Percentiles rank a stretch among this genome's conserved stretches.
Conservation (phyloP, 1,139 yeast species). For the Candida frijolesensis region DNA sequence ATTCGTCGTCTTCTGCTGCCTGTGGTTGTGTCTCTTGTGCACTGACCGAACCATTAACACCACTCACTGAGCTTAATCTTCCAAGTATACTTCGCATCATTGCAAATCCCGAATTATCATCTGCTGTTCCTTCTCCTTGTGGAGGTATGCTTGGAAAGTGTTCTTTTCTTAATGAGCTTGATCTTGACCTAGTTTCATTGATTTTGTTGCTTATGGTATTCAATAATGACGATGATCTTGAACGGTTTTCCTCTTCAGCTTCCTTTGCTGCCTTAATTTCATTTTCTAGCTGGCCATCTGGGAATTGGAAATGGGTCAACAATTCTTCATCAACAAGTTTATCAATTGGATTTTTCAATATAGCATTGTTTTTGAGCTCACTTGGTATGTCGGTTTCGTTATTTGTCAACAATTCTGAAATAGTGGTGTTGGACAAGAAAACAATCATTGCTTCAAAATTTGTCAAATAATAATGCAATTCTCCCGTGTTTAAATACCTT, state of each 20-base stretch:
- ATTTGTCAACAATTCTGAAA: slow-evolving; percentile 29
- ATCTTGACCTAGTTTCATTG: slow-evolving; percentile 37
- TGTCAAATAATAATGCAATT: slow-evolving; percentile 41
- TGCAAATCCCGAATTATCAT: slow-evolving; percentile 24
- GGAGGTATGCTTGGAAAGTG: slow-evolving; percentile 28
- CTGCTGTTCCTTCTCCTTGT: slow-evolving; percentile 18
- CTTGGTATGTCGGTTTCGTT: slow-evolving; percentile 3
- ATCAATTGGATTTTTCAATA: slow-evolving; percentile 23
- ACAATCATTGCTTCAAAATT: slow-evolving; percentile 47
- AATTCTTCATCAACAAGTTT: slow-evolving; percentile 38
- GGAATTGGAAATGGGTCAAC: slow-evolving; percentile 32
- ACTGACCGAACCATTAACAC: neutral
- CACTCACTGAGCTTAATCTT: slow-evolving; percentile 30
- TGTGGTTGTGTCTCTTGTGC: neutral
- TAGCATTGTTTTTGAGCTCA: slow-evolving; percentile 18
- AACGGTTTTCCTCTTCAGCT: slow-evolving; percentile 23
- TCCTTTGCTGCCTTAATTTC: slow-evolving; percentile 21
- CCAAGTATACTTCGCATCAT: slow-evolving; percentile 42
- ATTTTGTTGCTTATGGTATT: slow-evolving; percentile 37
- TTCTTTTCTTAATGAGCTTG: slow-evolving; percentile 34
- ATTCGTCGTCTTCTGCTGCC: slow-evolving; percentile 5
- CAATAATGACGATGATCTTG: slow-evolving; percentile 43
- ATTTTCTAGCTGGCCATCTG: slow-evolving; percentile 27
- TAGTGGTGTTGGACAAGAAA: slow-evolving; percentile 40
- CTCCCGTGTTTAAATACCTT: slow-evolving; percentile 41